Evolutionary conservation across 2,329 filamentous ascomycete species (phyloP).

Genomic region (Penicillium digitatum): DNA sequence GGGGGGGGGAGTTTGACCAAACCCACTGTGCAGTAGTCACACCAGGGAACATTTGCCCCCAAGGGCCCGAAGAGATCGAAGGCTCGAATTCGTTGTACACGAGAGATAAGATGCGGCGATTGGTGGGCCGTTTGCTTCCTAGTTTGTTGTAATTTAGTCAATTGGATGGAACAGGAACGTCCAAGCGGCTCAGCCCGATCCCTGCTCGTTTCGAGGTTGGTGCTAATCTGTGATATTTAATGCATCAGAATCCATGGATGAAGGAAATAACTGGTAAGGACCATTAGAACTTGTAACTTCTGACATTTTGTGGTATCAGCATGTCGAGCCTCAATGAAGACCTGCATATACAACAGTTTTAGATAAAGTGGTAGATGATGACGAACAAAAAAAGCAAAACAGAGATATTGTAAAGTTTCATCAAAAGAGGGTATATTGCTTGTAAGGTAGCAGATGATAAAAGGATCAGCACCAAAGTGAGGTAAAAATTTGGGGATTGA

Average conservation of each 20-base stretch:
- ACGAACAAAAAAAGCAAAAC: background rate
- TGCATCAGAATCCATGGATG: too few species aligned
- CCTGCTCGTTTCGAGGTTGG: too few species aligned
- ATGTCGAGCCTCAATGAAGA: background rate
- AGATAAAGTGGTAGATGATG: background rate
- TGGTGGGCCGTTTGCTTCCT: background rate
- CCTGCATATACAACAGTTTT: background rate
- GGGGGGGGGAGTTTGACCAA: background rate
- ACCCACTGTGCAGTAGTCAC: background rate
- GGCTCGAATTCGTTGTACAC: background rate
- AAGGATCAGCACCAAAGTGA: background rate
- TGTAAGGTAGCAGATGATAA: background rate
- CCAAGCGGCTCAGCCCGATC: too few species aligned
- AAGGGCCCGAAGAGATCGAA: background rate
- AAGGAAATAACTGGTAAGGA: too few species aligned
- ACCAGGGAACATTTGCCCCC: background rate
- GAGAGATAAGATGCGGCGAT: background rate
- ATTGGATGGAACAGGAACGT: background rate
- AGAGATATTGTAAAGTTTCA: background rate
- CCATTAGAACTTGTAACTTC: too few species aligned
- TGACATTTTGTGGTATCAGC: too few species aligned
- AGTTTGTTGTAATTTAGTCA: background rate
- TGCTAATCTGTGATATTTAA: too few species aligned
- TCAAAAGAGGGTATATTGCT: background rate
- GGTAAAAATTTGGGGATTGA: background rate